phyloP scores from a whole-genome alignment of 2,329 filamentous ascomycete species.

The Penicillium hordei region DNA sequence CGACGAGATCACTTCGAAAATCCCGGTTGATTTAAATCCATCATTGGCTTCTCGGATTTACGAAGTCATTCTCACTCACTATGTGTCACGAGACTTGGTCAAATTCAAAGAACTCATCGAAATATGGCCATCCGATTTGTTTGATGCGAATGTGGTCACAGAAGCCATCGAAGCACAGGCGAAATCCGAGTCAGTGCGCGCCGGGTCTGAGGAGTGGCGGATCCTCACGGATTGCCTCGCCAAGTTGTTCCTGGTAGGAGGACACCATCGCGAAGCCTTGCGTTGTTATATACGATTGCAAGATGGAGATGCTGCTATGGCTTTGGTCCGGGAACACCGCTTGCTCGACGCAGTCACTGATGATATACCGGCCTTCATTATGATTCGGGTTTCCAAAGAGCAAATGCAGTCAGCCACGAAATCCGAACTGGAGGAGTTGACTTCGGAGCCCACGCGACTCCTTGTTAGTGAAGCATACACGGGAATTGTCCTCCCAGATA shows the following conservation, averaged over 20 bases:
- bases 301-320: slow-evolving; percentile 86
- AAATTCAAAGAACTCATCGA: slow-evolving; percentile 78
- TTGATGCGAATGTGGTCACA: slow-evolving; percentile 73
- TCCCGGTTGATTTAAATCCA: slow-evolving; percentile 77
- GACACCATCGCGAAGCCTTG: slow-evolving; percentile 78
- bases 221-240: slow-evolving; percentile 86
- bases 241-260: slow-evolving; percentile 77
- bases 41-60: slow-evolving; percentile 80
- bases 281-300: slow-evolving; percentile 87
- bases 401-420: slow-evolving; percentile 65
- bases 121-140: slow-evolving; percentile 79
- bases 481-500: slow-evolving; percentile 74
- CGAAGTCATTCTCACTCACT: slow-evolving; percentile 85
- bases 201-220: slow-evolving; percentile 83
- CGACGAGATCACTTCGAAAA: slow-evolving; percentile 82
- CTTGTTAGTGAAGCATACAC: slow-evolving; percentile 90
- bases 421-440: slow-evolving; percentile 73
- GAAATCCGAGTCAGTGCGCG: slow-evolving; percentile 69
- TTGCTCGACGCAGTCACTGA: slow-evolving; percentile 86
- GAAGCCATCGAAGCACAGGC: slow-evolving; percentile 80
- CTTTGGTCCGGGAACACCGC: slow-evolving; percentile 80
- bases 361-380: slow-evolving; percentile 85
- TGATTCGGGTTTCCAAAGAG: slow-evolving; percentile 75
- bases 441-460: slow-evolving; percentile 77
- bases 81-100: slow-evolving; percentile 73